Evolutionary conservation across 1,139 yeast species (phyloP), one percentile per base, ranked within the genome.

Genomic region (Kazachstania sp.): DNA sequence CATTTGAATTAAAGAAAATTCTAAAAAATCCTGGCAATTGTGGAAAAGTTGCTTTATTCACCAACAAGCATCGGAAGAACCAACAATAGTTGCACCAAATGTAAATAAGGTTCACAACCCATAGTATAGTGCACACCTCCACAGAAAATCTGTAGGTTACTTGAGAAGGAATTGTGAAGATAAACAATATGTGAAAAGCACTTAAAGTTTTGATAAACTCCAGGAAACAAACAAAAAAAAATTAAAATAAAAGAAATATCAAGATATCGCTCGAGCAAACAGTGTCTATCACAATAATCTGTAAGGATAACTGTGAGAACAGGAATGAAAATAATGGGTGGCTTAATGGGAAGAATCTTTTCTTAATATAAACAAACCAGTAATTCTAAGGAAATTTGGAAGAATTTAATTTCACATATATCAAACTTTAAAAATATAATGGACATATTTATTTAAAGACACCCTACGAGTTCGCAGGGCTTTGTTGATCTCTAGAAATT

Each of bases 221-320:
- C 35, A 28, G 42, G 42, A 30, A 23, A 23, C 28, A 23, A 23
- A 23, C 4, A 23, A 23, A 23, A 23, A 23, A 23, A 23, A 23
- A 23, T 23, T 23, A 23, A 23, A 23, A 23, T 6, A 23, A 23
- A 39, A 39, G 34, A 39, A 29, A 39, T 13, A 16, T 18, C 16
- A 8, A 39, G 42, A 39, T 38, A 38, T 38, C 41, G 20, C 32
- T 26, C 41, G 41, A 38, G 18, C 31, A 20, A 38, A 15, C 12
- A 4, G 16, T 30, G 18, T 26, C 26, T 38, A 12, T 13, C 30
- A 20, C 29, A 26, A 18, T 15, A 32, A 32, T 32, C 34, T 32
- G 36, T 32, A 6, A 32, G 16, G 19, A 32, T 16, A 13, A 18
- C 16, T 5, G 12, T 15, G 4, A 6, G 12, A 13, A 12, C n/a